phyloP scores from a whole-genome alignment of 2,329 filamentous ascomycete species.

The Exophiala bonariae region DNA sequence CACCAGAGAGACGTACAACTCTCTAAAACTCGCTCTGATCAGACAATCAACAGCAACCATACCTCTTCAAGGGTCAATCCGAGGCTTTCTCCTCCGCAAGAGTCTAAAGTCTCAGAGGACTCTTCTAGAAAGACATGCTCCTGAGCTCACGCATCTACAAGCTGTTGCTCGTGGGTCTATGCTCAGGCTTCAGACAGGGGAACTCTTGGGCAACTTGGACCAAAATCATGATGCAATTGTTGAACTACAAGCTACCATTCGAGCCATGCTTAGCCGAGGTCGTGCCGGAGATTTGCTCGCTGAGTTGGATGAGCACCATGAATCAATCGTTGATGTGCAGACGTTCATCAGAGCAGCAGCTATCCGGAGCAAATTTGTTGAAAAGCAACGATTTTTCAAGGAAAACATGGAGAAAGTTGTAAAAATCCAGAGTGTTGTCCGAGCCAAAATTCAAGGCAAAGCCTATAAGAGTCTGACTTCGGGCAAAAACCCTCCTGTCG shows the following conservation, averaged over 20 bases:
- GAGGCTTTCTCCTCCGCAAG: slow-evolving; percentile 37
- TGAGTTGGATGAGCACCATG: slow-evolving; percentile 80
- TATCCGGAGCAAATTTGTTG: slow-evolving; percentile 72
- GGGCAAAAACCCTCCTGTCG: slow-evolving; percentile 94
- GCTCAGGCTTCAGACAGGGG: slow-evolving; percentile 40
- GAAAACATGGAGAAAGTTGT: slow-evolving; percentile 99
- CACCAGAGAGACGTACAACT: slow-evolving; percentile 42
- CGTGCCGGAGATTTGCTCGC: slow-evolving; percentile 72
- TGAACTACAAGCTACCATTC: slow-evolving; percentile 71
- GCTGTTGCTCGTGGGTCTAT: slow-evolving; percentile 42
- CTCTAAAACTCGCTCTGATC: slow-evolving; percentile 55
- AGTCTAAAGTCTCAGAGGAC: slow-evolving; percentile 33
- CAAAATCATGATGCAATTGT: slow-evolving; percentile 67
- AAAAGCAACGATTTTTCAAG: slow-evolving; percentile 85
- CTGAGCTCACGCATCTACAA: slow-evolving; percentile 38
- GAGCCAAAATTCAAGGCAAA: slow-evolving; percentile 92
- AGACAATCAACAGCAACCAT: slow-evolving; percentile 58
- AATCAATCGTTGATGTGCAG: slow-evolving; percentile 73
- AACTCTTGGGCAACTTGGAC: slow-evolving; percentile 68
- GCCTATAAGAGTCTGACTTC: slow-evolving; percentile 96
- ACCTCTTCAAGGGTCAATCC: slow-evolving; percentile 61
- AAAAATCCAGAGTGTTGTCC: slow-evolving; percentile 96
- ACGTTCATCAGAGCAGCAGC: slow-evolving; percentile 70
- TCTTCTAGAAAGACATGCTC: slow-evolving; percentile 33
- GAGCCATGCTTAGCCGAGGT: slow-evolving; percentile 76